Percentiles rank a stretch among this genome's conserved stretches.
Conservation (phyloP, 331 rosid species). For the Rosa hybrid region DNA sequence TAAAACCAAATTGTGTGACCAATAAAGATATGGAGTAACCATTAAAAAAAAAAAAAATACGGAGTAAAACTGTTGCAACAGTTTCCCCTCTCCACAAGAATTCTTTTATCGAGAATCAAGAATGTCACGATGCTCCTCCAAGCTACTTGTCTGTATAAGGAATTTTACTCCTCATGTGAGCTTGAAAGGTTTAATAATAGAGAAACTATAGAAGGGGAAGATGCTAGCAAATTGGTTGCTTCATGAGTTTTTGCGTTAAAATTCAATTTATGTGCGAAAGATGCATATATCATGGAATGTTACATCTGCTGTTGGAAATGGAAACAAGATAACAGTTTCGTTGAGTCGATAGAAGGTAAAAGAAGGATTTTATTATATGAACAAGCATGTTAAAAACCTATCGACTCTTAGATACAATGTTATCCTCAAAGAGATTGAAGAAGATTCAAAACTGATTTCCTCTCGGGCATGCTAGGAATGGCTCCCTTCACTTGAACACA, state of each 20-base stretch:
- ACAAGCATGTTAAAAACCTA: slow-evolving; percentile 10
- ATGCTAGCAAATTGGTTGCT: neutral
- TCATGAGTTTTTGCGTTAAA: neutral
- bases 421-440: slow-evolving; percentile 50
- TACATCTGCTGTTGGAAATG: neutral
- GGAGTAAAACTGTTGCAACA: too few relatives aligned
- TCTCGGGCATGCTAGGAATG: slow-evolving; percentile 93
- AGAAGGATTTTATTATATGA: neutral
- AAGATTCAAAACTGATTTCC: slow-evolving; percentile 67
- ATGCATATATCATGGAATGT: neutral
- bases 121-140: too few relatives aligned
- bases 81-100: too few relatives aligned
- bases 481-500: slow-evolving; percentile 98
- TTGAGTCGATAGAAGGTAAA: neutral
- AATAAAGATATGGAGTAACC: too few relatives aligned
- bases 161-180: too few relatives aligned
- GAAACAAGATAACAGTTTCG: neutral
- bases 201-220: too few relatives aligned
- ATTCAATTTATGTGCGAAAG: neutral
- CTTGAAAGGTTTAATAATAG: too few relatives aligned
- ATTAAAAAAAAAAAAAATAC: too few relatives aligned
- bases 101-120: too few relatives aligned
- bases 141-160: too few relatives aligned
- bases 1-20: too few relatives aligned
- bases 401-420: slow-evolving; percentile 10